phyloP scores from a whole-genome alignment of 2,329 filamentous ascomycete genomes.

The Tolypocladium amazonense region DNA sequence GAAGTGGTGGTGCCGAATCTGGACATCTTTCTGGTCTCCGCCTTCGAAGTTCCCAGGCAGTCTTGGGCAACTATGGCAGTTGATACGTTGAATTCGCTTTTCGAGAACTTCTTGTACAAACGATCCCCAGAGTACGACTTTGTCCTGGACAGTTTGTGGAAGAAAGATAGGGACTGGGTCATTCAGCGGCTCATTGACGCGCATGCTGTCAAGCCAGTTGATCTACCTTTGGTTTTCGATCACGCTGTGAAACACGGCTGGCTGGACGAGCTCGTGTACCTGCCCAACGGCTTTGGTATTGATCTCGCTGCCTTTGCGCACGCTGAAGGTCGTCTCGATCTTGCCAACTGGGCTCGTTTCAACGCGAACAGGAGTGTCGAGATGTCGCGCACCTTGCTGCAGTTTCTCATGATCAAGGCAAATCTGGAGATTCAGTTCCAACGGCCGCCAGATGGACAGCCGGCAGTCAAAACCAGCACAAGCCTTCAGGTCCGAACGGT shows the following conservation, averaged over 20 bases:
- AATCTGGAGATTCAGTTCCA: conserved; percentile 69
- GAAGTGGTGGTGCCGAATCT: conserved; percentile 62
- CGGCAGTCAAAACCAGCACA: conserved; percentile 49
- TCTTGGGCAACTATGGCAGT: conserved; percentile 67
- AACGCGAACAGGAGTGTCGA: conserved; percentile 56
- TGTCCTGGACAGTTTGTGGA: conserved; percentile 85
- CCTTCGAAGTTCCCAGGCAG: conserved; percentile 60
- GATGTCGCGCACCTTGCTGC: conserved; percentile 61
- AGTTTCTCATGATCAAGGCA: conserved; percentile 78
- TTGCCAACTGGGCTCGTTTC: conserved; percentile 69
- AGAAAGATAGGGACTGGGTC: conserved; percentile 82
- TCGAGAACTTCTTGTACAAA: conserved; percentile 75
- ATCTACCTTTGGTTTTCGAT: conserved; percentile 31
- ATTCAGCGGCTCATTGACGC: conserved; percentile 70
- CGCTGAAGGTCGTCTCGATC: conserved; percentile 66
- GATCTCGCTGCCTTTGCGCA: conserved; percentile 82
- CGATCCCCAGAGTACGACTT: conserved; percentile 72
- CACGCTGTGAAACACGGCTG: conserved; percentile 74
- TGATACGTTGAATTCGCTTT: conserved; percentile 65
- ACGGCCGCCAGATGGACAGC: conserved; percentile 52
- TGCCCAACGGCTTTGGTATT: conserved; percentile 74
- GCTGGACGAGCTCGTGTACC: conserved; percentile 70
- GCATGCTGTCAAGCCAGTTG: conserved; percentile 60
- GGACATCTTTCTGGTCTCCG: conserved; percentile 69
- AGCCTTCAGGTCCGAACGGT: conserved; percentile 80